A percentile compares a stretch with the other conserved stretches of the same genome.
These are phyloP conservation scores for Rhizopogon vesiculosus DNA, from an alignment of 768 basidiomycete genomes.

Conservation along the genomic window DNA sequence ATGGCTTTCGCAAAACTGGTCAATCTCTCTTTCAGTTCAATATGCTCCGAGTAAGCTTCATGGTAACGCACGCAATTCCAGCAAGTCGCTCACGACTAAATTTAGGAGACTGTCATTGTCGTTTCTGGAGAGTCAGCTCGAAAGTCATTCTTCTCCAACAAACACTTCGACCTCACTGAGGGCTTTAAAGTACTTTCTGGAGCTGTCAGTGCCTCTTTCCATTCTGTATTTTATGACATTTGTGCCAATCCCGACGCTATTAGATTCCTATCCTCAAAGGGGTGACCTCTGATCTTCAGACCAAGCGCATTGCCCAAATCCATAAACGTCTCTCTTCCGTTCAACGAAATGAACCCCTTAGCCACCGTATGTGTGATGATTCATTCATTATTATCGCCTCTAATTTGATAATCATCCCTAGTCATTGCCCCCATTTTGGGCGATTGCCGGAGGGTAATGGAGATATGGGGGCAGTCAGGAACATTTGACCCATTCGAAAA, in stretches of 20 bases:
- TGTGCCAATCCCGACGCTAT: slow-evolving; percentile 12
- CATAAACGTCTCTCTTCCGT: slow-evolving; percentile 65
- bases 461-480: slow-evolving; percentile 61
- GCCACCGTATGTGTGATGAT: slow-evolving; percentile 43
- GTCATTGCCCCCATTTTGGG: slow-evolving; percentile 63
- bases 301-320: slow-evolving; percentile 56
- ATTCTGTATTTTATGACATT: slow-evolving; percentile 4
- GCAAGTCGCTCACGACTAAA: slow-evolving; percentile 9
- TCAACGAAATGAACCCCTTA: slow-evolving; percentile 59
- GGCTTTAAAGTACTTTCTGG: slow-evolving; percentile 78
- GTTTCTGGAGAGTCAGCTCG: slow-evolving; percentile 72
- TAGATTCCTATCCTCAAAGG: slow-evolving; percentile 76
- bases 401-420: slow-evolving; percentile 18
- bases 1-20: slow-evolving; percentile 66
- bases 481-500: slow-evolving; percentile 68
- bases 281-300: slow-evolving; percentile 67
- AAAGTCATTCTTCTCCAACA: slow-evolving; percentile 63
- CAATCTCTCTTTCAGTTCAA: slow-evolving; percentile 66
- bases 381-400: not conserved
- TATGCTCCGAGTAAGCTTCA: slow-evolving; percentile 52
- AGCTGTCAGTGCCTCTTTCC: slow-evolving; percentile 45
- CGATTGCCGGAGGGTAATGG: slow-evolving; percentile 58
- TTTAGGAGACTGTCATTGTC: slow-evolving; percentile 68
- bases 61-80: not conserved
- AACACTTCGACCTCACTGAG: slow-evolving; percentile 70